Base-by-base conservation (phyloP, 495 filamentous ascomycete genomes). In the Talaromyces ruber region DNA sequence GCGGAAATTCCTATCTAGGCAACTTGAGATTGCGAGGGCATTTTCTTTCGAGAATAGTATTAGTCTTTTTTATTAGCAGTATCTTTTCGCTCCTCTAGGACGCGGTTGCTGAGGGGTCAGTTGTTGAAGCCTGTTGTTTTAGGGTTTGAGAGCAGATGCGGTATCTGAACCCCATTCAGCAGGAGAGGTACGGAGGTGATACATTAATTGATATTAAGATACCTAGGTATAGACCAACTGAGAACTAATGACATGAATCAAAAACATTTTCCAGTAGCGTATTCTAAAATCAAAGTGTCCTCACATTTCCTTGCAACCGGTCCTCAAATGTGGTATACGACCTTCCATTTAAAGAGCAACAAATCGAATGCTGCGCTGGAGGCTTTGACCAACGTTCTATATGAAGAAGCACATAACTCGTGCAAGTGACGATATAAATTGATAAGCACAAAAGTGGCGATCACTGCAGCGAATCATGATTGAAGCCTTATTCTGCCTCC, bases 401-500 rank as follows among this genome's bases (percentile, higher is more conserved):
- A 47, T 47, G n/a, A 39, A 34, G 39, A 9, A 21, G 12, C 7
- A 11, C n/a, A 47, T 47, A 18, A 7, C 18, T 21, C 1, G 43
- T 21, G 43, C 43, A 21, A 11, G 21, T 3, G n/a, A 47, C 7
- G 16, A 47, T 47, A 47, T 18, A 5, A 47, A 21, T 21, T 6
- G 8, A 21, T 47, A 21, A 21, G 43, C 4, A 21, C n/a, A 4
- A n/a, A 47, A 8, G 18, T 21, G 16, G 12, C 6, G 5, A 47
- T 47, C 8, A 21, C 16, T 47, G 43, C 51, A 54, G 26, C 12
- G 26, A 28, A 3, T 6, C 26, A 54, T 22, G 47, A 5, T 14
- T 22, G 2, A 9, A 2, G 26, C 51, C 24, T 34, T 25, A 60
- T 51, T 60, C 59, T 11, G 28, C 67, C 0, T 77, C 76, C 47